Conservation (phyloP, 1,139 yeast genomes). For the Candida freyschussii region DNA sequence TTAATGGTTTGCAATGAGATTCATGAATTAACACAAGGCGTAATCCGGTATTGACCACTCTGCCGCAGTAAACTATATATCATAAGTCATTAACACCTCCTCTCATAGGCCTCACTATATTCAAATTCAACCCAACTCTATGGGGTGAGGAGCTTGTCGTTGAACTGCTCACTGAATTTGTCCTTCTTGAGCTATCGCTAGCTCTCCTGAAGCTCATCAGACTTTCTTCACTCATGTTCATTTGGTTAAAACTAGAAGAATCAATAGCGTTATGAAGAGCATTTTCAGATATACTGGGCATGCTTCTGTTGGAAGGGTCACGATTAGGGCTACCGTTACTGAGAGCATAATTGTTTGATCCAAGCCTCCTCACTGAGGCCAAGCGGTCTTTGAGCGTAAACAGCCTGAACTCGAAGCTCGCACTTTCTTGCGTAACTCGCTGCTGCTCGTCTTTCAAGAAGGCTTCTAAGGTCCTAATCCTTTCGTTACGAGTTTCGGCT, state of each 20-base stretch:
- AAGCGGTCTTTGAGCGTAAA: conserved; percentile 11
- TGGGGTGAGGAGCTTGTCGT: not conserved
- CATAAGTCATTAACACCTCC: no score
- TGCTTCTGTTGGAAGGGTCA: not conserved
- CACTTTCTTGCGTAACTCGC: conserved; percentile 28
- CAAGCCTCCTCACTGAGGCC: conserved; percentile 7
- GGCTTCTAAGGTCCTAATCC: conserved; percentile 52
- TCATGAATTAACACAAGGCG: no score
- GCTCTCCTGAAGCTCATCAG: conserved; percentile 9
- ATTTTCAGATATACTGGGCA: conserved; percentile 2
- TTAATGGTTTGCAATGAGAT: conserved; percentile 1
- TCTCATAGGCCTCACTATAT: conserved; percentile 66
- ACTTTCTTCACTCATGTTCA: conserved; percentile 7
- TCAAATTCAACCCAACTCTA: conserved; percentile 43
- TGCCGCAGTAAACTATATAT: no score
- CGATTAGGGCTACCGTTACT: conserved; percentile 2
- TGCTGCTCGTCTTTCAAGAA: conserved; percentile 49
- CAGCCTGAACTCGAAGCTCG: conserved; percentile 12
- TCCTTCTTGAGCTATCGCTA: conserved; percentile 6
- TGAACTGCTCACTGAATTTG: conserved; percentile 7
- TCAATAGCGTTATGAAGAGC: not conserved
- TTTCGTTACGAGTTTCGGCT: conserved; percentile 53
- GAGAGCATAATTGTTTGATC: conserved; percentile 3
- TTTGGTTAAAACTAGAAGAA: no score
- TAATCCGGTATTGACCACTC: no score